Evolutionary conservation across 1,284 basidiomycete genomes (phyloP).

Genomic region (Lignosus rhinocerotis): DNA sequence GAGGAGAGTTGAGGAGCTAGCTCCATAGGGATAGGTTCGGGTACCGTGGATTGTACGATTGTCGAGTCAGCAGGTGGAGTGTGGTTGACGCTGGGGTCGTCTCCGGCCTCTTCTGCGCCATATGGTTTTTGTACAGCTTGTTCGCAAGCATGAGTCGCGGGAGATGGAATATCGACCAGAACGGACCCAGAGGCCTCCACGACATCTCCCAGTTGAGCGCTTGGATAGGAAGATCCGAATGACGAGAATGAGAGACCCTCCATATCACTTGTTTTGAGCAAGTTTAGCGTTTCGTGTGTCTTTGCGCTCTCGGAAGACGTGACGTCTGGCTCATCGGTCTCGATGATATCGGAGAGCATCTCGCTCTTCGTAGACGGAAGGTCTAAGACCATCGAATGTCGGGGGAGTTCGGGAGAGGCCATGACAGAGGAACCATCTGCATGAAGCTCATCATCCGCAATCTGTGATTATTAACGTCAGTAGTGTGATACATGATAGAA

Average conservation of each 20-base stretch:
- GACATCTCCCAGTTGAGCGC: background rate
- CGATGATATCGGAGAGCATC: constrained; percentile 17
- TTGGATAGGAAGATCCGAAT: constrained; percentile 24
- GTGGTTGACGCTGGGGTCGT: background rate
- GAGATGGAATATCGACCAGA: background rate
- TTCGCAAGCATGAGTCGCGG: background rate
- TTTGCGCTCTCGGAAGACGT: background rate
- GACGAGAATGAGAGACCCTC: constrained; percentile 17
- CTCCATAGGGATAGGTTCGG: background rate
- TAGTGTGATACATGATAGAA: background rate
- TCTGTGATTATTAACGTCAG: background rate
- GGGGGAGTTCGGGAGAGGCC: background rate
- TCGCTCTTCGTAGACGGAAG: background rate
- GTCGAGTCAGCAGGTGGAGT: background rate
- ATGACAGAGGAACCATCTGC: background rate
- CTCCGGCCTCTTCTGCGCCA: background rate
- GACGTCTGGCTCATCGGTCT: constrained; percentile 12
- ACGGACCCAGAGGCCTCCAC: background rate
- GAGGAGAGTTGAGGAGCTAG: background rate
- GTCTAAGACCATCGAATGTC: background rate
- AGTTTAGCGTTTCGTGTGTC: background rate
- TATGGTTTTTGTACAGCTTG: background rate
- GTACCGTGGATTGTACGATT: background rate
- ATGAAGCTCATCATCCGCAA: background rate
- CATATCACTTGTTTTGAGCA: background rate